Evolutionary conservation across 371 early-diverging fungal species (phyloP), one percentile per base, ranked within the genome.

Genomic region (Mucor plumbeus): DNA sequence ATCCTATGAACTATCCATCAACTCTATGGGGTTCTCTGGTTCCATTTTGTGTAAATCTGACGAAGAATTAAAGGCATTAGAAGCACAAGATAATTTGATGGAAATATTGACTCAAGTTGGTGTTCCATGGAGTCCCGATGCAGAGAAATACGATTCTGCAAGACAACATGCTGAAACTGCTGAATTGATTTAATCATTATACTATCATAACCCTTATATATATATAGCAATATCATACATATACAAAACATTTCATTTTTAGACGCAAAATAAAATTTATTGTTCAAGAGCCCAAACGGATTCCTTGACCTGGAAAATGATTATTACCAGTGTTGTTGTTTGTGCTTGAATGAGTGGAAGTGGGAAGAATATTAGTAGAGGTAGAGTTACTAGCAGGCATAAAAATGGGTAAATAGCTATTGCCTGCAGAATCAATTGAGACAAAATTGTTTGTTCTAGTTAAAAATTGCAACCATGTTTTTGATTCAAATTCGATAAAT

Each of bases 11-110:
- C 64, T 87, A 13, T 80, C 85, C 8, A 70, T 92, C 34, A 93
- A 93, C 63, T 88, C 90, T 0, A 73, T 93, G 34, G 92, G 87
- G 1, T 91, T 89, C 78, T 87, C 90, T 31, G 94, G 94, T 11
- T 67, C 86, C 70, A 56, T 92, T 15, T 73, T 93, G 33, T 82
- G 81, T 40, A 91, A 87, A 70, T 73, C 83, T 0, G 59, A 72
- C 10, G 84, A 86, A 57, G 86, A 91, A 59, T 50, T 88, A 50
- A 80, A 78, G 11, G 59, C 79, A 36, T 67, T 88, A 10, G 67
- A 83, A 58, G 67, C 76, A 26, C 71, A 78, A 58, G 61, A 75
- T 38, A 79, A 75, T 69, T 63, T 83, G 63, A 59, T 84, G 72
- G 61, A 75, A 7, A 14, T 81, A 40, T 68, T 82, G 43, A 33